Evolutionary conservation across 2,329 filamentous ascomycete genomes (phyloP), one percentile per base, ranked within the genome.

Genomic region (Trichoderma breve): DNA sequence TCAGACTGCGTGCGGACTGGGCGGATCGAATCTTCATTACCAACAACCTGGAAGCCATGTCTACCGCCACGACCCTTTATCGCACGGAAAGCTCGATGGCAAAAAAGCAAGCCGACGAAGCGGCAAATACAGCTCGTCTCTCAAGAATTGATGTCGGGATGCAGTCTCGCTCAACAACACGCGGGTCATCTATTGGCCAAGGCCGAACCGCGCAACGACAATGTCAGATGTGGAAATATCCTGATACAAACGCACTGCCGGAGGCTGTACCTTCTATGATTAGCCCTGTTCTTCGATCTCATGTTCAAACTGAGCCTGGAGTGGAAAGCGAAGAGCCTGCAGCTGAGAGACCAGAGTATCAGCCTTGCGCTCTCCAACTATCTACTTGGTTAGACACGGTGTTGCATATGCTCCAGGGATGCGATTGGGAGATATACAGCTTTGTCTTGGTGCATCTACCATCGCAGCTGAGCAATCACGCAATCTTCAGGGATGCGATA

Each of bases 341-440:
- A 69, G 76, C 80, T 61, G 67, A 62, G 30, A 34, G 30, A 36
- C 26, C 39, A 34, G 57, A 70, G 32, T 53, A 70, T 21, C 81
- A 81, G 71, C 79, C 82, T n/a, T 81, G 83, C 2, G 81, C 86
- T 8, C 82, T 94, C 69, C 87, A 89, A 69, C 86, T 92, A 61
- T 85, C 86, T 15, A 81, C 86, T 53, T 97, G 94, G 92, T 85
- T 97, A n/a, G 92, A 95, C 74, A 86, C 90, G 12, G 85, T 97
- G 47, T 88, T 93, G 30, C 86, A 86, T n/a, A 83, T 96, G n/a
- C 83, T 97, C 57, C 87, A 90, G 70, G 92, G 91, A 53, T 88
- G 89, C 26, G 91, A 96, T 73, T 98, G 95, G 95, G 94, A 98
- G 79, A 85, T 97, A 1, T 97, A 97, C 84, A 95, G 93, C 81